Base-by-base conservation (phyloP, 768 basidiomycete genomes). In the Trametes cingulata region DNA sequence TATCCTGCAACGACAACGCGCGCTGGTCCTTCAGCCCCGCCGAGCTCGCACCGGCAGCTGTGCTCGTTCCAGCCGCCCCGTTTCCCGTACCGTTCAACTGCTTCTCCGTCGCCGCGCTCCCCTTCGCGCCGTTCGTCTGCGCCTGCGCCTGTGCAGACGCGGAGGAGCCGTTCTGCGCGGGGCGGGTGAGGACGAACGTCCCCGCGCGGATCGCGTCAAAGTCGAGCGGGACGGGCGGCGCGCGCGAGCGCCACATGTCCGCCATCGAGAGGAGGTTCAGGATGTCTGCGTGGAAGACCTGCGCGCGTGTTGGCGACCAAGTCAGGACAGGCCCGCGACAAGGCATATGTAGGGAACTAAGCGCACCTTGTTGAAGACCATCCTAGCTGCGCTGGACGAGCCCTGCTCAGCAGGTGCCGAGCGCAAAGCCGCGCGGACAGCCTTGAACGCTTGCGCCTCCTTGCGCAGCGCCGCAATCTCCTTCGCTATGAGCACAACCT, bases 231-330 rank as follows among this genome's bases (percentile, higher is more conserved):
- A 82, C 84, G 1, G 97, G 97, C 52, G 88, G 89, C n/a, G 87
- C 84, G 40, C 96, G 83, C 6, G 89, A 84, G 33, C 87, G 87
- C 97, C 97, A 99, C 95, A 99, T 98, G 67, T 98, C 97, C 14
- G 85, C 75, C 97, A 99, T 99, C 17, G 83, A 84, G 29, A 99
- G 78, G 0, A 99, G 80, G 56, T 96, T 93, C 51, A 83, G 81
- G 65, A 98, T 93, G 67, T 99, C 97, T 2, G 82, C 72, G 56
- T 86, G 81, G 78, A 95, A 99, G 17, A 97, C 91, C 95, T 97
- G 68, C 8, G 12, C n/a, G 12, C 17, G 2, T 13, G 6, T 17
- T 15, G 5, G n/a, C 1, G 22, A 13, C 13, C 7, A 45, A 20
- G 22, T 8, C 13, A 24, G 17, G n/a, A n/a, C n/a, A n/a, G n/a